A percentile compares a stretch with the other conserved stretches of the same genome.
Conservation (phyloP, 2,329 filamentous ascomycete genomes). For the Aureobasidium sp. region DNA sequence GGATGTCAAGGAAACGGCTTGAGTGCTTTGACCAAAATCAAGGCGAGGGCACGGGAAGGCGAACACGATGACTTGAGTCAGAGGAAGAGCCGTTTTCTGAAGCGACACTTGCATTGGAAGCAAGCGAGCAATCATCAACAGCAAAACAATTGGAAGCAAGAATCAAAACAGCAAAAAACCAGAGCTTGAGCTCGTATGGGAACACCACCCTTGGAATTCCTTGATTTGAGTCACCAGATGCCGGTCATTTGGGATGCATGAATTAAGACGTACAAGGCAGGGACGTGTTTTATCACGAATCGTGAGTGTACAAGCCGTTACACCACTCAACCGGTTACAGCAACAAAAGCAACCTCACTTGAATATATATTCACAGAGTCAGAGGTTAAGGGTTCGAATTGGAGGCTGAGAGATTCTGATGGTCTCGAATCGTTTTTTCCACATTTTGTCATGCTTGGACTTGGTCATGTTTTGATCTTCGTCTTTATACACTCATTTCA, state of each 20-base stretch:
- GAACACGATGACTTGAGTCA: not conserved
- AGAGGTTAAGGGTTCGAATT: not conserved
- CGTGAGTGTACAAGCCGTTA: not conserved
- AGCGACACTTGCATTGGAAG: not conserved
- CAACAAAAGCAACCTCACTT: not conserved
- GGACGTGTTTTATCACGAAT: not conserved
- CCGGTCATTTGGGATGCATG: not conserved
- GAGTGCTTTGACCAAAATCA: not conserved
- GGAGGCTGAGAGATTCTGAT: not conserved
- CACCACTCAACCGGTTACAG: not conserved
- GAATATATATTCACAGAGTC: not conserved
- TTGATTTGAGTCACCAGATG: not conserved
- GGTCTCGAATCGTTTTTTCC: not conserved
- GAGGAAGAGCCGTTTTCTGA: not conserved
- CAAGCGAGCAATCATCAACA: not conserved
- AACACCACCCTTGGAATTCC: not conserved
- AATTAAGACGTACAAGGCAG: not conserved
- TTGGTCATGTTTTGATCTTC: too few relatives aligned
- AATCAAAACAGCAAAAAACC: not conserved
- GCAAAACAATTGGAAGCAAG: not conserved
- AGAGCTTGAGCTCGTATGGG: not conserved
- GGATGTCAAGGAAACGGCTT: constrained; percentile 15
- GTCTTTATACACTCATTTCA: too few relatives aligned
- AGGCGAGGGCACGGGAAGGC: not conserved
- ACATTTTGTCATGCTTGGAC: not conserved